Evolutionary conservation across 2,329 filamentous ascomycete species (phyloP), one percentile per base, ranked within the genome.

Genomic region (Colletotrichum viniferum): DNA sequence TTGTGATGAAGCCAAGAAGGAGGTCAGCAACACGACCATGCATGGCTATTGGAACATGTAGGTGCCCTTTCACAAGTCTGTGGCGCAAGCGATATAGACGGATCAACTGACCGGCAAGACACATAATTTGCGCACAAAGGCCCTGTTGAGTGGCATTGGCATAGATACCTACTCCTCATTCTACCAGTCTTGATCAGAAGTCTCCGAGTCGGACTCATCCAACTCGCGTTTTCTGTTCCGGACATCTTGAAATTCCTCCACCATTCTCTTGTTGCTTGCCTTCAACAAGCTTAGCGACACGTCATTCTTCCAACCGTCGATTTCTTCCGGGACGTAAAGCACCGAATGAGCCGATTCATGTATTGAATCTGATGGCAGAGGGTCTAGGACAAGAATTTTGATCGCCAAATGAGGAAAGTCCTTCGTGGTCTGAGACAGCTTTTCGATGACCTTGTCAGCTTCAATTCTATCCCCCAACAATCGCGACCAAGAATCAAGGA

Each of bases 1-100:
- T 28, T 77, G 78, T 64, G 76, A 75, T 1, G 32, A 73, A 4
- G 79, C 80, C 3, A 78, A 77, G 36, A 77, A 74, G 52, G 79
- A 82, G 21, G 48, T 81, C 26, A 76, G 67, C 69, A 77, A 79
- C 38, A 69, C 30, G n/a, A 79, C 36, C 16, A 77, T 81, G 12
- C 81, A 82, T 72, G 76, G 77, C 3, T 82, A 81, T 60, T 81
- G 71, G 67, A 74, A 43, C 5, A 52, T 55, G 71, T 74, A 28
- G 10, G 71, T 74, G 26, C 24, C 28, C 28, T 32, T 30, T 58
- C 55, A 6, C 3, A 5, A 43, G 38, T 43, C 5, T 43, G 5
- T n/a, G 18, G 18, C 9, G 38, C 38, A 43, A n/a, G 18, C 38
- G 18, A 9, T 43, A 4, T n/a, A 6, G 38, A n/a, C 9, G 18